Evolutionary conservation across 2,329 filamentous ascomycete genomes (phyloP), one percentile per base, ranked within the genome.

Genomic region (Anthostomella pinea): DNA sequence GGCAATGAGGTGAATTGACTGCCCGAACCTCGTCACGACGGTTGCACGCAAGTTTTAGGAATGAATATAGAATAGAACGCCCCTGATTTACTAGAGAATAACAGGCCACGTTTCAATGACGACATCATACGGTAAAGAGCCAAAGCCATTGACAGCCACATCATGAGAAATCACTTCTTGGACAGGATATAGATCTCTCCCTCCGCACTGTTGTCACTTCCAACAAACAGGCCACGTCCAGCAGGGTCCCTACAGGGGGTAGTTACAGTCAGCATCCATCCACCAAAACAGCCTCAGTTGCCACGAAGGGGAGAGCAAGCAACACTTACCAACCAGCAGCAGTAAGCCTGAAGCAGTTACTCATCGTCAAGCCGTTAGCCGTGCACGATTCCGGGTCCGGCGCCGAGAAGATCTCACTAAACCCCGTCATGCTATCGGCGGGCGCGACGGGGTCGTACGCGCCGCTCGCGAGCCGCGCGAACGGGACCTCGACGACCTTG

Each of bases 401-500:
- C 18, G 54, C 60, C 46, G 57, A 63, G 29, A 61, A 49, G 31
- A 64, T 54, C 26, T 63, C 57, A 5, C 32, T 45, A 39, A 58
- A 63, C 3, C 58, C 60, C 6, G 46, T 45, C 24, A 32, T 45
- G 32, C 49, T 57, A 32, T 60, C 51, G 10, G 49, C 33, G 2
- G 56, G 19, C 10, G 60, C 58, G 8, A 59, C 57, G 23, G 61
- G 59, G 23, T 62, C 57, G 30, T 58, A 60, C 10, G 24, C 27
- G 15, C 54, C 57, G 33, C 43, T 43, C 3, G 34, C 33, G 15
- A 52, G 47, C 30, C 32, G 40, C 2, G 43, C 52, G 33, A 65
- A 67, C 4, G 60, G 60, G 9, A 67, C 51, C 24, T 57, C 43
- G n/a, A 62, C 52, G 10, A 67, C 54, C 48, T 63, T 63, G 51